Percentiles rank a stretch among this genome's conserved stretches.
These are phyloP conservation scores for Neopestalotiopsis rosae DNA, from an alignment of 2,329 filamentous ascomycete genomes.

Conservation along the genomic window DNA sequence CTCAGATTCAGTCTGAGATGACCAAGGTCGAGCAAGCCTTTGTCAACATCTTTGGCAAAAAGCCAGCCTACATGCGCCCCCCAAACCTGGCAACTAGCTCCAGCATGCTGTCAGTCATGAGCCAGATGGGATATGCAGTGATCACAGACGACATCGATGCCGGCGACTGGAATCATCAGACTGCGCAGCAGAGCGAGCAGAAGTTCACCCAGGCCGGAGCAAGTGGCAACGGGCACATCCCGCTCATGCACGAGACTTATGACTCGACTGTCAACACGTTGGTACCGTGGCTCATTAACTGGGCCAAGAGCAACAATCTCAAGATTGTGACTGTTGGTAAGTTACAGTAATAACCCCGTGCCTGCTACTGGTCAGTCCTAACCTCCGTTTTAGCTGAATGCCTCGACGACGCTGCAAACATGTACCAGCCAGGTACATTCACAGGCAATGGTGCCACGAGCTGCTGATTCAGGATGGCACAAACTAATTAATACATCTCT, in stretches of 20 bases:
- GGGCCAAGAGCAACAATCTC: conserved; percentile 53
- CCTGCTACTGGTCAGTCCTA: background rate
- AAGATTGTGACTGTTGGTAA: conserved; percentile 56
- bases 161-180: conserved; percentile 63
- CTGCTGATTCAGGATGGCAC: conserved; percentile 30
- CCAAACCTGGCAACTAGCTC: conserved; percentile 55
- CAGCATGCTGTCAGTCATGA: conserved; percentile 47
- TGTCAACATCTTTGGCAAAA: conserved; percentile 54
- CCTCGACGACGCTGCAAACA: conserved; percentile 44
- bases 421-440: conserved; percentile 47
- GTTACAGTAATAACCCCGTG: conserved; percentile 25
- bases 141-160: conserved; percentile 67
- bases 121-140: conserved; percentile 60
- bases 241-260: conserved; percentile 63
- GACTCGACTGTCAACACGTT: conserved; percentile 52
- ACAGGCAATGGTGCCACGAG: conserved; percentile 38
- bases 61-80: conserved; percentile 55
- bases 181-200: conserved; percentile 56
- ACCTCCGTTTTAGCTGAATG: conserved; percentile 43
- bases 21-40: conserved; percentile 55
- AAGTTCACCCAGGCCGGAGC: conserved; percentile 53
- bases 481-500: too few relatives aligned
- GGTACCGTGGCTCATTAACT: conserved; percentile 55
- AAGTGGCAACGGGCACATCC: conserved; percentile 55
- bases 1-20: conserved; percentile 53